phyloP scores from a whole-genome alignment of 2,329 filamentous ascomycete species.

The Pseudocercospora macadamiae region DNA sequence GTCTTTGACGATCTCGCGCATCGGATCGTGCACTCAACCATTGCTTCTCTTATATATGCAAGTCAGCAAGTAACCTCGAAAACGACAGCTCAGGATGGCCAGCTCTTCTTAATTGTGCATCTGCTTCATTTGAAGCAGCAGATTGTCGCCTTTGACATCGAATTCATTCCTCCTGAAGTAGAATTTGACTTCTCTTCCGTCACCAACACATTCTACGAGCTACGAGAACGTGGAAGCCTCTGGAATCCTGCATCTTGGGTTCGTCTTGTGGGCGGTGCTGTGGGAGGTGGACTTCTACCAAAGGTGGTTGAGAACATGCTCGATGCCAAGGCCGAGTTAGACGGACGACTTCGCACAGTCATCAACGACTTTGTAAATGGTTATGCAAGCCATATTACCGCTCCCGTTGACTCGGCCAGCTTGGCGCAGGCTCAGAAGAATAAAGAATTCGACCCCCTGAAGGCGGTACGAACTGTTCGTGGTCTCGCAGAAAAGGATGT shows the following conservation, averaged over 20 bases:
- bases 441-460: conserved; percentile 34
- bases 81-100: conserved; percentile 70
- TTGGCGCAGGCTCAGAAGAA: conserved; percentile 25
- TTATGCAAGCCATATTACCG: conserved; percentile 61
- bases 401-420: conserved; percentile 40
- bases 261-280: conserved; percentile 54
- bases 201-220: conserved; percentile 68
- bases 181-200: conserved; percentile 68
- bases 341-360: conserved; percentile 62
- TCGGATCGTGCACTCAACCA: conserved; percentile 88
- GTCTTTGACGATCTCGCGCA: conserved; percentile 74
- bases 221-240: conserved; percentile 65
- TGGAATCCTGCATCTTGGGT: conserved; percentile 68
- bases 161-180: conserved; percentile 67
- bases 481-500: conserved; percentile 62
- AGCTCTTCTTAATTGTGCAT: conserved; percentile 93
- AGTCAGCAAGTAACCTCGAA: conserved; percentile 66
- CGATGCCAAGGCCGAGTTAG: conserved; percentile 69
- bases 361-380: conserved; percentile 68
- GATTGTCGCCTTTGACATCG: conserved; percentile 93
- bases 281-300: conserved; percentile 57
- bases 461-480: conserved; percentile 50
- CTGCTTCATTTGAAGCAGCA: conserved; percentile 94
- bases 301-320: conserved; percentile 72
- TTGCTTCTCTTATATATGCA: conserved; percentile 76